Conservation (phyloP, 139 green algal genomes). For the Auxenochlorella protothecoides region DNA sequence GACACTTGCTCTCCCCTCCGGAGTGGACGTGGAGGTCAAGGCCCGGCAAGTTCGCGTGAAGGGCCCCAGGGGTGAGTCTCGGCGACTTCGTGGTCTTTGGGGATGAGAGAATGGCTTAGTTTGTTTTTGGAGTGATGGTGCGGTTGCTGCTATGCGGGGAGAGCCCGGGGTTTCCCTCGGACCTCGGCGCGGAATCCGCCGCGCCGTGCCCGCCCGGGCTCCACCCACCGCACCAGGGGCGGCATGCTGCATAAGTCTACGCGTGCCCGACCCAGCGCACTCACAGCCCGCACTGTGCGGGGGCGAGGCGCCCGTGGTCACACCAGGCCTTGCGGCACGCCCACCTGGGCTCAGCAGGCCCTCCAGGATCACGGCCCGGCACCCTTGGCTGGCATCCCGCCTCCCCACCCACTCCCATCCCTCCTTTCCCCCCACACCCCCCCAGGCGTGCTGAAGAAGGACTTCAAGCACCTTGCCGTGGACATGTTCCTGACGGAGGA, state of each 20-base stretch:
- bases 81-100: too few relatives aligned
- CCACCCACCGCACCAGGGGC: too few relatives aligned
- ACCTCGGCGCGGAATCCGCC: too few relatives aligned
- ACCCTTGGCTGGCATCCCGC: too few relatives aligned
- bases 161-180: too few relatives aligned
- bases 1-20: slow-evolving; percentile 49
- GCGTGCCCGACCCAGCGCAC: too few relatives aligned
- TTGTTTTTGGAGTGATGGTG: not conserved
- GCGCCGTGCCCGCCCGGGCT: too few relatives aligned
- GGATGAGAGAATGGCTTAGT: not conserved
- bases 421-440: not conserved
- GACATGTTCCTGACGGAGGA: slow-evolving; percentile 79
- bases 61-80: slow-evolving; percentile 57
- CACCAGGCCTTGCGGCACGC: too few relatives aligned
- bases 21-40: slow-evolving; percentile 44
- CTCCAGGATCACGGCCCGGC: not conserved
- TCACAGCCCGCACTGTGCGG: not conserved
- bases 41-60: slow-evolving; percentile 51
- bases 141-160: not conserved
- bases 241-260: too few relatives aligned
- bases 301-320: too few relatives aligned
- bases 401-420: too few relatives aligned
- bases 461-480: slow-evolving; percentile 82
- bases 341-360: too few relatives aligned
- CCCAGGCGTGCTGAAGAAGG: slow-evolving; percentile 47